Evolutionary conservation across 116 monocot species (phyloP), one percentile per base, ranked within the genome.

Genomic region (Phalaenopsis hybrid): DNA sequence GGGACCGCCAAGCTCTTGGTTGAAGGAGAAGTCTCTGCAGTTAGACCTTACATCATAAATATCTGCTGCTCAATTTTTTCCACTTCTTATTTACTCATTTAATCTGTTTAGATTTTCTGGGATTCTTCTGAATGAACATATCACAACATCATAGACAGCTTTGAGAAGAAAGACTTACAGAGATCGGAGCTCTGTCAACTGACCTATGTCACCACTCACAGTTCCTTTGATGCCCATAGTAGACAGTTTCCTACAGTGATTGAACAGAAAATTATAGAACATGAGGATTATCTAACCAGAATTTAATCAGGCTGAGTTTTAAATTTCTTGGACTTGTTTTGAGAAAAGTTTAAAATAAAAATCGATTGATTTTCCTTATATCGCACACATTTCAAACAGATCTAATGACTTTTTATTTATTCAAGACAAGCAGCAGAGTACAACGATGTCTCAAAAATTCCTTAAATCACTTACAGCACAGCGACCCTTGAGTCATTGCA

Each of bases 1-100:
- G 8, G 86, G 21, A 73, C 93, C 93, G 0, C 88, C 88, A 63
- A 94, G 87, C 8, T 85, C 81, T 16, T 7, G 58, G 81, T 91
- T 94, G 80, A 76, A 94, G 15, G 93, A 94, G 80, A 94, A 16
- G 48, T 94, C 93, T 59, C 93, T 94, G 86, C 85, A 85, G 18
- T 57, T 45, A 33, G 16, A 48, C 21, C 75, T 55, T 48, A 57
- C 21, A 21, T 57, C 33, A 57, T 57, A 57, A 57, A 23, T 21
- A 78, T 78, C 51, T 49, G 16, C 55, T 55, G 55, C 55, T 55
- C 17, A 15, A 3, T 55, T 16, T 3, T 55, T 55, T 55, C 4
- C 13, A 55, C 55, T 51, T 51, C 51, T 13, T 7, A 48, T 48
- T 48, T 41, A 51, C 9, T 51, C 51, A 11, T 13, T 15, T 55